Evolutionary conservation across 1,139 yeast species (phyloP).

Genomic region (Hanseniaspora uvarum): DNA sequence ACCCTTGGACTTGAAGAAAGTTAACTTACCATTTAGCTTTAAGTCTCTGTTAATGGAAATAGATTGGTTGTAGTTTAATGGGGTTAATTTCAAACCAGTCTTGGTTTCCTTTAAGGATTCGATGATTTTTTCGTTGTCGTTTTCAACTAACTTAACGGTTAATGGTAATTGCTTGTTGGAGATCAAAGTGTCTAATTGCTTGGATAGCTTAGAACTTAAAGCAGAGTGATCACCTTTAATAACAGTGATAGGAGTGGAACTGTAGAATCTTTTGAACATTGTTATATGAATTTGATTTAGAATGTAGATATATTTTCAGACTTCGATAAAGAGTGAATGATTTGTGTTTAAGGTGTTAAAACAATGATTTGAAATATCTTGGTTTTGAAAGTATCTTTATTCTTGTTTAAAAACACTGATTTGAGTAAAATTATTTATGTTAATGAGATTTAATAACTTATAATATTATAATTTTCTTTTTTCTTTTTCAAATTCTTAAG

Average conservation of each 20-base stretch:
- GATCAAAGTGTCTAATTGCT: slow-evolving; percentile 15
- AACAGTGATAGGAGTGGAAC: slow-evolving; percentile 81
- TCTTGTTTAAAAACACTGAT: too few relatives aligned
- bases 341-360: not conserved
- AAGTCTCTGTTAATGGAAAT: slow-evolving; percentile 94
- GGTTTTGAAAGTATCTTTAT: too few relatives aligned
- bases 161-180: slow-evolving; percentile 14
- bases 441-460: too few relatives aligned
- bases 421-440: too few relatives aligned
- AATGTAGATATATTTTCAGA: not conserved
- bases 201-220: slow-evolving; percentile 12
- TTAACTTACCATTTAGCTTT: slow-evolving; percentile 89
- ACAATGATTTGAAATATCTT: too few relatives aligned
- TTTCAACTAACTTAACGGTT: slow-evolving; percentile 85
- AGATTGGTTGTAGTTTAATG: slow-evolving; percentile 34
- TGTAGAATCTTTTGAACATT: slow-evolving; percentile 88
- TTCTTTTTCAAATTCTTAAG: too few relatives aligned
- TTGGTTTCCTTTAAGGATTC: slow-evolving; percentile 89
- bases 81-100: slow-evolving; percentile 79
- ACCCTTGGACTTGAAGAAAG: slow-evolving; percentile 84
- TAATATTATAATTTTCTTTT: too few relatives aligned
- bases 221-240: slow-evolving; percentile 88
- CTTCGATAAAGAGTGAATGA: not conserved
- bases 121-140: slow-evolving; percentile 76
- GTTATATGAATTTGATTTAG: slow-evolving; percentile 37